Conservation (phyloP, 1,139 yeast species). For the Kluyveromyces sp. region DNA sequence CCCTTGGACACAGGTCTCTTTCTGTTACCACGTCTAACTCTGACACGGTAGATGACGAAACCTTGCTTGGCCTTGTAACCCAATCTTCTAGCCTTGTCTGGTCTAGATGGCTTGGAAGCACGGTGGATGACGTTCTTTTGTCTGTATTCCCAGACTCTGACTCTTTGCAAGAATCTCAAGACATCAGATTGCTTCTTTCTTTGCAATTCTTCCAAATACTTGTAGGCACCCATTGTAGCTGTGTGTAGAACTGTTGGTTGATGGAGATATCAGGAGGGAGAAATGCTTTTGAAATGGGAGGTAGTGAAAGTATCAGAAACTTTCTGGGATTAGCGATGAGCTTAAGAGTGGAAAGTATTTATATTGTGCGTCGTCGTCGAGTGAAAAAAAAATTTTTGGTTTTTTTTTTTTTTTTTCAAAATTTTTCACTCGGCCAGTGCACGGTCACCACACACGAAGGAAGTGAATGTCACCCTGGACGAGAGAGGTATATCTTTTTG, state of each 20-base stretch:
- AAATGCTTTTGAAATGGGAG: neutral
- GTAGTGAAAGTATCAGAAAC: no score
- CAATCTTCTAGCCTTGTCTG: conserved; percentile 99
- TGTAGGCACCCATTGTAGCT: conserved; percentile 92
- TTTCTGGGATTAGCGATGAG: no score
- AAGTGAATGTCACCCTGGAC: no score
- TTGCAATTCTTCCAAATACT: conserved; percentile 97
- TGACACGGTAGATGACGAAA: conserved; percentile 93
- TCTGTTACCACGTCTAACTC: conserved; percentile 99
- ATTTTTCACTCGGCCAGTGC: no score
- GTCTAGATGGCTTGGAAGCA: conserved; percentile 98
- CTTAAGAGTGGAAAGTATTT: no score
- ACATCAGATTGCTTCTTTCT: conserved; percentile 99
- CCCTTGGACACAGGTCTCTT: conserved; percentile 99
- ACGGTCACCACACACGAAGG: no score
- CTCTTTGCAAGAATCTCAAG: conserved; percentile 96
- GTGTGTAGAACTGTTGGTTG: conserved; percentile 1
- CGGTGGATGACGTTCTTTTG: conserved; percentile 98
- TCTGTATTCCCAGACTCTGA: conserved; percentile 99
- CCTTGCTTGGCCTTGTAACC: conserved; percentile 99
- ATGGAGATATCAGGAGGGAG: neutral
- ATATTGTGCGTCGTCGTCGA: no score
- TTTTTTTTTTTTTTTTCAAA: no score
- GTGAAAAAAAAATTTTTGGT: no score
- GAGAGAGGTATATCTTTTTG: no score